These are phyloP conservation scores for Eucalyptus urophylla DNA, from an alignment of 345 rosid genomes.

Conservation along the genomic window DNA sequence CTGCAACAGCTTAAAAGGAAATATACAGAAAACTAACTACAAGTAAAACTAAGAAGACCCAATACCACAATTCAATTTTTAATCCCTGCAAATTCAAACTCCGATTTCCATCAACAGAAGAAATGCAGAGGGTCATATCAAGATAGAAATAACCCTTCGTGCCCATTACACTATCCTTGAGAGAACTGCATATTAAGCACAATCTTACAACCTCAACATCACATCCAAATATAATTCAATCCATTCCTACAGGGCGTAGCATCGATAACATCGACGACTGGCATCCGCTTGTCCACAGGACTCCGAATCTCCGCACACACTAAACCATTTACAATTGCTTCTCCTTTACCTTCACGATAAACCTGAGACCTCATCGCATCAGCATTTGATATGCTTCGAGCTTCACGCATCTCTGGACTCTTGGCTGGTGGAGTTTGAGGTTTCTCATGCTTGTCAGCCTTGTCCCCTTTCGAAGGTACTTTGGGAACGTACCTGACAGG, in stretches of 20 bases:
- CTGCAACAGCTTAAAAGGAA: background rate
- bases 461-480: constrained; percentile 13
- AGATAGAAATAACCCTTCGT: background rate
- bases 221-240: background rate
- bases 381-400: background rate
- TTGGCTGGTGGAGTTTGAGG: background rate
- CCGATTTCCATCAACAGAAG: background rate
- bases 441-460: background rate
- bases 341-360: background rate
- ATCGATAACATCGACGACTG: background rate
- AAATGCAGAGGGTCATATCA: background rate
- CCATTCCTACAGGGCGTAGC: background rate
- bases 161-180: background rate
- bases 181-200: background rate
- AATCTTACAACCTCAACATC: background rate
- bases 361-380: constrained; percentile 1
- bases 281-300: background rate
- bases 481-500: constrained; percentile 47
- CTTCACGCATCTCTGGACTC: constrained; percentile 4
- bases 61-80: background rate
- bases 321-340: background rate
- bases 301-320: background rate
- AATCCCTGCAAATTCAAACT: background rate
- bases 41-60: background rate
- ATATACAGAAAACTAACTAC: background rate